A percentile compares a stretch with the other conserved stretches of the same genome.
Evolutionary conservation across 192 early-diverging fungal species (phyloP).

Genomic region (Blastocladiella britannica): DNA sequence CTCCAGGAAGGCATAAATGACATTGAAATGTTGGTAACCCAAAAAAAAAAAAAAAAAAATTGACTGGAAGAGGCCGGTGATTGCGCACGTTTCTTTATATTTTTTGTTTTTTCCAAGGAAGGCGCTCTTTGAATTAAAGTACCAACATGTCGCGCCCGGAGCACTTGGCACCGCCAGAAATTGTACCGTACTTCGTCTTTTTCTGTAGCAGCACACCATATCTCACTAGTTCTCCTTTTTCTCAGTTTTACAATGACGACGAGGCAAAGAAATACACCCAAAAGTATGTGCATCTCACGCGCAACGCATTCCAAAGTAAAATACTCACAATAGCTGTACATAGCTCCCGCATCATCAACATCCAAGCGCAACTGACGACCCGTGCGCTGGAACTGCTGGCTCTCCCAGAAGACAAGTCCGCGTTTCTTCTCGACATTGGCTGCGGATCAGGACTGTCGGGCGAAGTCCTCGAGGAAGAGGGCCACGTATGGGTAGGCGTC

Average conservation of each 20-base stretch:
- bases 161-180: constrained; percentile 88
- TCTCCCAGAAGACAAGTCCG: constrained; percentile 47
- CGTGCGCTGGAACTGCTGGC: constrained; percentile 78
- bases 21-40: too few species aligned
- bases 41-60: too few species aligned
- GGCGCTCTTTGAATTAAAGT: neutral
- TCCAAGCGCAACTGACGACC: constrained; percentile 86
- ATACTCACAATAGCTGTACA: neutral
- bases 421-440: constrained; percentile 81
- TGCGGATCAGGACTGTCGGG: constrained; percentile 92
- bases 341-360: constrained; percentile 79
- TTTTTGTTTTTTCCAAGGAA: too few species aligned
- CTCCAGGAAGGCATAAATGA: too few species aligned
- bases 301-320: neutral
- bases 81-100: too few species aligned
- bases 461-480: constrained; percentile 82
- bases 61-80: too few species aligned
- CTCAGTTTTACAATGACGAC: constrained; percentile 74
- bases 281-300: constrained; percentile 31
- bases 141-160: constrained; percentile 74
- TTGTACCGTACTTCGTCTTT: constrained; percentile 25
- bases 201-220: neutral
- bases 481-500: constrained; percentile 92
- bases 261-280: constrained; percentile 87
- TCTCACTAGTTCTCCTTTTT: constrained; percentile 1